Base-by-base conservation (phyloP, 2,329 filamentous ascomycete species). In the Aciculosporium take region DNA sequence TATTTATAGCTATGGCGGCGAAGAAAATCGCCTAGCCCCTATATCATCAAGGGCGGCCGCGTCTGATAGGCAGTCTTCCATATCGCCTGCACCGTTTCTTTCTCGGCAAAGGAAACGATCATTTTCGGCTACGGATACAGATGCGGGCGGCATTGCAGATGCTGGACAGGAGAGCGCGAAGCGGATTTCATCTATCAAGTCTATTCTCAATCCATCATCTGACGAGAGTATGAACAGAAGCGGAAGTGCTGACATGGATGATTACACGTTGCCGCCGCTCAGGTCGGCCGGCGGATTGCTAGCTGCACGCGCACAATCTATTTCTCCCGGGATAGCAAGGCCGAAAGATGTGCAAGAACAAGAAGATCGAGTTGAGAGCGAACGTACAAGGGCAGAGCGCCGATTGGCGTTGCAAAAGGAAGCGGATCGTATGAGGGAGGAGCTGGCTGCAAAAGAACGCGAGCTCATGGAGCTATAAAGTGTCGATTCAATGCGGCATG, bases 131-230 rank as follows among this genome's bases (percentile, higher is more conserved):
- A 64, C 70, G 1, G 74, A 79, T 41, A 68, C 66, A 17, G 73
- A 76, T 29, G 53, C 55, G n/a, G 53, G 57, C 17, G 51, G 44
- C n/a, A 43, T 49, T 7, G 52, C 55, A 25, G 63, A 67, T 29
- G 50, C 53, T n/a, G 61, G 62, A 2, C 60, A 65, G 20, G 68
- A 75, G 21, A 62, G 61, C 29, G 61, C 74, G 32, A 71, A 81
- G 55, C 75, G 82, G 12, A 61, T 86, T 4, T 84, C 79, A 15
- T 84, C 81, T 3, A 87, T 87, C 46, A 83, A 79, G 48, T 83
- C 81, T 5, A 80, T 87, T 34, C 62, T 88, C 10, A 87, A 86
- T 47, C 76, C 76, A 3, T 52, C 61, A 13, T 51, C 47, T 7
- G 48, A 47, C n/a, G 48, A 49, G n/a, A 45, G 49, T 17, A 48